Evolutionary conservation across 148 eudicot species (phyloP).

Genomic region (Chenopodium berlandieri): DNA sequence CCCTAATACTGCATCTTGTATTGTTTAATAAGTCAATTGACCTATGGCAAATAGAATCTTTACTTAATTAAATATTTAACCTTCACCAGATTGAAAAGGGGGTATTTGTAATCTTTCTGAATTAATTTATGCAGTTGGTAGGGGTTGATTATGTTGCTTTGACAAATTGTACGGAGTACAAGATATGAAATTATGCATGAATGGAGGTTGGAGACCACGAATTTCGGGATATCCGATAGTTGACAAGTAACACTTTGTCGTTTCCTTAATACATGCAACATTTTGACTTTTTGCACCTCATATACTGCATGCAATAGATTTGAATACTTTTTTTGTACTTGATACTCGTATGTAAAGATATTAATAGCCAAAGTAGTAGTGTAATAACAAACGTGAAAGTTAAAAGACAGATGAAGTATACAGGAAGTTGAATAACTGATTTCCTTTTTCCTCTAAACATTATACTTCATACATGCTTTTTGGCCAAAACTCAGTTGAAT

Average conservation of each 20-base stretch:
- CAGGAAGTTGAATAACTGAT: background rate
- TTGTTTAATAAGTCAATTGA: constrained; percentile 6
- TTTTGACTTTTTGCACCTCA: no score
- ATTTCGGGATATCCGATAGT: background rate
- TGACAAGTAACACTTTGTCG: background rate
- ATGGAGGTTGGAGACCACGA: constrained; percentile 20
- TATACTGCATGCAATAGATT: no score
- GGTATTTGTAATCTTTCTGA: background rate
- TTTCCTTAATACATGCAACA: no score
- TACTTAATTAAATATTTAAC: background rate
- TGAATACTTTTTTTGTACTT: no score
- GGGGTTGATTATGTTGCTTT: background rate
- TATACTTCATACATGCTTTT: background rate
- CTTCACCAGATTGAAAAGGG: background rate
- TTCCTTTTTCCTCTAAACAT: background rate
- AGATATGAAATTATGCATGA: background rate
- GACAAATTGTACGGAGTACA: background rate
- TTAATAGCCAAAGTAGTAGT: no score
- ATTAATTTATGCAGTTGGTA: background rate
- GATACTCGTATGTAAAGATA: no score
- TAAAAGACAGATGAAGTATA: no score
- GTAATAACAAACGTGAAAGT: no score
- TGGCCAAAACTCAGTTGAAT: background rate
- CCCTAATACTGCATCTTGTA: constrained; percentile 2
- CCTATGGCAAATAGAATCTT: background rate